phyloP scores from a whole-genome alignment of 495 filamentous ascomycete genomes.

The Massariosphaeria phaeospora region DNA sequence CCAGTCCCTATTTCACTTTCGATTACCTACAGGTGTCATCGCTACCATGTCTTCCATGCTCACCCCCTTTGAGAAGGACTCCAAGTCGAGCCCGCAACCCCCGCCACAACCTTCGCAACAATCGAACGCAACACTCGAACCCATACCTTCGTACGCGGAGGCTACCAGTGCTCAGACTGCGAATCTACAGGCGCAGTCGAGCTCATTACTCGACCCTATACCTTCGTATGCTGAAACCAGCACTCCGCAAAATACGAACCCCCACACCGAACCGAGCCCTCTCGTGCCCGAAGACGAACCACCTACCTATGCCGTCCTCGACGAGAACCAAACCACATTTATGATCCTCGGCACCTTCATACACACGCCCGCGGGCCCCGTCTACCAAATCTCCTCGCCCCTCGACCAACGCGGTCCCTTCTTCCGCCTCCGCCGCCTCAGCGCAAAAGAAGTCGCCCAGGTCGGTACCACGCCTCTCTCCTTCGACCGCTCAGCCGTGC shows the following conservation, averaged over 20 bases:
- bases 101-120: too few species aligned
- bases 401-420: conserved; percentile 10
- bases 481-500: not conserved
- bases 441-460: conserved; percentile 6
- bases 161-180: not conserved
- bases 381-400: conserved; percentile 19
- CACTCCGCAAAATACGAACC: not conserved
- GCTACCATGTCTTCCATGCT: too few species aligned
- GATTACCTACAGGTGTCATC: too few species aligned
- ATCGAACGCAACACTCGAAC: not conserved
- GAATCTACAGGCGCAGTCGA: not conserved
- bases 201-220: not conserved
- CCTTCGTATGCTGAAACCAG: conserved; percentile 12
- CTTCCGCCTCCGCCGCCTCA: conserved; percentile 22
- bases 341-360: conserved; percentile 20
- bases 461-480: not conserved
- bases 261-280: not conserved
- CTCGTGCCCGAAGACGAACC: not conserved
- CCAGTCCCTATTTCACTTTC: too few species aligned
- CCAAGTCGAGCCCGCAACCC: too few species aligned
- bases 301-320: conserved; percentile 18
- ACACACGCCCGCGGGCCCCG: conserved; percentile 16
- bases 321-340: conserved; percentile 14
- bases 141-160: conserved; percentile 12
- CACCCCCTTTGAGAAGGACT: too few species aligned